Evolutionary conservation across 1,284 basidiomycete species (phyloP).

Genomic region (Heterobasidion occidentale): DNA sequence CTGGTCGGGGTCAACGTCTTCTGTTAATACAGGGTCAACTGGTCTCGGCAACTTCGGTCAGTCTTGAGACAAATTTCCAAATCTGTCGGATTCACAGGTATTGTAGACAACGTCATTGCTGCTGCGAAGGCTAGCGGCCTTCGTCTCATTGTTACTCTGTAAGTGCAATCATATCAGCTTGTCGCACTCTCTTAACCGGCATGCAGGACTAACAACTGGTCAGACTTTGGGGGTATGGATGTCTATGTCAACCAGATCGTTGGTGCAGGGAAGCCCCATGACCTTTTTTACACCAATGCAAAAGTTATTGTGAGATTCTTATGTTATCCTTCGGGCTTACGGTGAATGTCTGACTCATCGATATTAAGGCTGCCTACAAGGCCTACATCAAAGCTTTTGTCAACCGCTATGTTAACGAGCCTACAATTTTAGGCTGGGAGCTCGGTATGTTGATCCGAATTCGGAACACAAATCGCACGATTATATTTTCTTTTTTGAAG

Average conservation of each 20-base stretch:
- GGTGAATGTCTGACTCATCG: not conserved
- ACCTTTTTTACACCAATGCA: slow-evolving; percentile 34
- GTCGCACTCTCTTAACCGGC: not conserved
- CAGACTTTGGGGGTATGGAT: slow-evolving; percentile 45
- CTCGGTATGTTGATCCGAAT: slow-evolving; percentile 10
- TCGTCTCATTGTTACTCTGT: slow-evolving; percentile 51
- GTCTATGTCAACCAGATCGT: slow-evolving; percentile 32
- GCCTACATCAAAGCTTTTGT: slow-evolving; percentile 32
- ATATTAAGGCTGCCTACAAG: slow-evolving; percentile 27
- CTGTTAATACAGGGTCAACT: slow-evolving; percentile 16
- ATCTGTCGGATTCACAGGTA: not conserved
- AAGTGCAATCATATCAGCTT: slow-evolving; percentile 12
- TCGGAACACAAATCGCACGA: slow-evolving; percentile 7
- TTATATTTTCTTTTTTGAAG: slow-evolving; percentile 11
- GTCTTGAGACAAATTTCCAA: not conserved
- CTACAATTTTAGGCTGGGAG: slow-evolving; percentile 31
- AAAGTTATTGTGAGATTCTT: slow-evolving; percentile 20
- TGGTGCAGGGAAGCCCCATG: slow-evolving; percentile 25
- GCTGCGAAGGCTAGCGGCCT: slow-evolving; percentile 51
- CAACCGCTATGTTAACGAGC: slow-evolving; percentile 30
- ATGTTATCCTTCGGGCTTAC: not conserved
- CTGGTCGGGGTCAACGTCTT: slow-evolving; percentile 35
- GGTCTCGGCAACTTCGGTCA: slow-evolving; percentile 46
- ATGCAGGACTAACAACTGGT: slow-evolving; percentile 54
- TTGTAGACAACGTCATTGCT: slow-evolving; percentile 43